Percentiles rank a stretch among this genome's conserved stretches.
Evolutionary conservation across 73 alveolate species (phyloP).

Genomic region (Halteria grandinella): DNA sequence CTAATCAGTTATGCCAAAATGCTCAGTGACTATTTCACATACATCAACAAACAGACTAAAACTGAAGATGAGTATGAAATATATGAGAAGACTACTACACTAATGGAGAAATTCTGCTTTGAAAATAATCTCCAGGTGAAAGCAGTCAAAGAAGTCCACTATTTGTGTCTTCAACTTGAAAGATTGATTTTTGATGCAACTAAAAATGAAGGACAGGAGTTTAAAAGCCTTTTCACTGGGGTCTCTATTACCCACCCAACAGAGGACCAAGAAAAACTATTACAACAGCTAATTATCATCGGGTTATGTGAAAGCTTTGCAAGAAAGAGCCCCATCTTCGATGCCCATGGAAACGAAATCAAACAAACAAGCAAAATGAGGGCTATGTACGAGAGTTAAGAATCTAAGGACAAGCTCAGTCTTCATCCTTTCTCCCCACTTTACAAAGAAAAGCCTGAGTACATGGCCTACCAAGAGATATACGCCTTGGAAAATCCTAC

Average conservation of each 20-base stretch:
- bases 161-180: slow-evolving; percentile 12
- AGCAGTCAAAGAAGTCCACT: slow-evolving; percentile 34
- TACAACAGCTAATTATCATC: slow-evolving; percentile 67
- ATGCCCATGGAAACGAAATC: slow-evolving; percentile 67
- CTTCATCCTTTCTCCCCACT: slow-evolving; percentile 68
- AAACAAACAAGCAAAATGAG: slow-evolving; percentile 62
- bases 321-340: slow-evolving; percentile 74
- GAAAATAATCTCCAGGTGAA: neutral
- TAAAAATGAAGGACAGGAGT: neutral
- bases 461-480: slow-evolving; percentile 71
- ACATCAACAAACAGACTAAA: neutral
- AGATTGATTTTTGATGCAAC: neutral
- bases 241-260: slow-evolving; percentile 58
- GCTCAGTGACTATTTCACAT: slow-evolving; percentile 30
- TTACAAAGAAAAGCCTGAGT: slow-evolving; percentile 77
- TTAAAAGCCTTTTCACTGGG: slow-evolving; percentile 63
- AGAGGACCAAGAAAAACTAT: slow-evolving; percentile 66
- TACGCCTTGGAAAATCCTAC: slow-evolving; percentile 12
- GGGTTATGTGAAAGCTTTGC: slow-evolving; percentile 76
- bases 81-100: neutral
- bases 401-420: slow-evolving; percentile 70
- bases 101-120: slow-evolving; percentile 23
- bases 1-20: slow-evolving; percentile 29
- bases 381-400: slow-evolving; percentile 76
- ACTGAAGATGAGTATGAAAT: neutral